Percentiles rank a stretch among this genome's conserved stretches.
Evolutionary conservation across 345 rosid genomes (phyloP).

Genomic region (Kernera saxatilis): DNA sequence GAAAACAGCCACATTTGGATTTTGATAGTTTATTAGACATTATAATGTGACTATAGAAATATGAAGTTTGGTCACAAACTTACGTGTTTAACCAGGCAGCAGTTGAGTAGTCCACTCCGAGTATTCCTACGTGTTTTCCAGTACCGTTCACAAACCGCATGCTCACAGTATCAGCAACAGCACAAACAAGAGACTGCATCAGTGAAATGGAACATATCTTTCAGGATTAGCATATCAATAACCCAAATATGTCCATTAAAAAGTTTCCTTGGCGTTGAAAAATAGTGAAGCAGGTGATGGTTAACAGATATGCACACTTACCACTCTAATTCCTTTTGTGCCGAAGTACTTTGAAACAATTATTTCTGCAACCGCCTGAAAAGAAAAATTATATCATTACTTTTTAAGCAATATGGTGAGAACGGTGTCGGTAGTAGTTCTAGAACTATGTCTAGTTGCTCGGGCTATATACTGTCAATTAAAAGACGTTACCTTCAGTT

Average conservation of each 20-base stretch:
- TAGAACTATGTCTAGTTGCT: background rate
- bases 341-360: conserved; percentile 75
- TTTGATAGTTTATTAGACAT: background rate
- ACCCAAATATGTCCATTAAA: background rate
- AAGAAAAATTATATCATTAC: background rate
- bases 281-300: background rate
- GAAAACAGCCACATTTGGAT: background rate
- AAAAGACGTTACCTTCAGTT: conserved; percentile 57
- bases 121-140: conserved; percentile 51
- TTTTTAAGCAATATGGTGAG: background rate
- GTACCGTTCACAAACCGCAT: conserved; percentile 69
- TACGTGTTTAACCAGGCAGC: conserved; percentile 87
- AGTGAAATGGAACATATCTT: background rate
- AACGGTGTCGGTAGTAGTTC: background rate
- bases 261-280: background rate
- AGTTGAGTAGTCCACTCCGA: conserved; percentile 74
- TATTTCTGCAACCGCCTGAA: conserved; percentile 77
- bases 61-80: conserved; percentile 22
- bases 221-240: background rate
- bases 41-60: background rate
- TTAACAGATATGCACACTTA: conserved; percentile 39
- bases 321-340: conserved; percentile 57
- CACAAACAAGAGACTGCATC: conserved; percentile 67
- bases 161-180: conserved; percentile 79
- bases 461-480: background rate